These are phyloP conservation scores for Phialophora verrucosa DNA, from an alignment of 2,329 filamentous ascomycete genomes.

Conservation along the genomic window DNA sequence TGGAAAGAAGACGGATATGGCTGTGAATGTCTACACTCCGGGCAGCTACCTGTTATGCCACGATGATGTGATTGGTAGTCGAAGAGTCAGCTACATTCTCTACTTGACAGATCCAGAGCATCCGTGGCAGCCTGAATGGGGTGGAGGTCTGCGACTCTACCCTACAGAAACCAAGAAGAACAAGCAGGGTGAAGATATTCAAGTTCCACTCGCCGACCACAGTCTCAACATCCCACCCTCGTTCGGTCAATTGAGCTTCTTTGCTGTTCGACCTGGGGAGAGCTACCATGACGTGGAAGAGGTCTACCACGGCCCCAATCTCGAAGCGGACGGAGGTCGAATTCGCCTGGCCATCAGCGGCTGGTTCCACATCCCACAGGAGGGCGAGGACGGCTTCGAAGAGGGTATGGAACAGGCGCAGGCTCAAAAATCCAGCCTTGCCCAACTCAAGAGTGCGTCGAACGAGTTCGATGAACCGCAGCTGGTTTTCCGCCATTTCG, in stretches of 20 bases:
- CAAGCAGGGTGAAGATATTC: slow-evolving; percentile 74
- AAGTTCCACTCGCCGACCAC: slow-evolving; percentile 78
- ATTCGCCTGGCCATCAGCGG: slow-evolving; percentile 97
- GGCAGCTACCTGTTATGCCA: slow-evolving; percentile 95
- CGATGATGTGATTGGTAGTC: slow-evolving; percentile 97
- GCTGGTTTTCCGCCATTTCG: slow-evolving; percentile 59
- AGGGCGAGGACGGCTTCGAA: slow-evolving; percentile 90
- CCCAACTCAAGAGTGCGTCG: slow-evolving; percentile 82
- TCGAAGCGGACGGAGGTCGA: slow-evolving; percentile 63
- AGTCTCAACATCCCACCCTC: slow-evolving; percentile 86
- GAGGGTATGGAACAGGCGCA: slow-evolving; percentile 86
- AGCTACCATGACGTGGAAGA: slow-evolving; percentile 99
- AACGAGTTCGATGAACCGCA: slow-evolving; percentile 87
- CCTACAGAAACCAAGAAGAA: slow-evolving; percentile 71
- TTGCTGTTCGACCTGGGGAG: slow-evolving; percentile 96
- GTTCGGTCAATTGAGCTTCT: slow-evolving; percentile 98
- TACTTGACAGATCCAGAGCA: slow-evolving; percentile 92
- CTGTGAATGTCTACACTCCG: slow-evolving; percentile 97
- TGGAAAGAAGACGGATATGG: slow-evolving; percentile 96
- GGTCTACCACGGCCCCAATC: slow-evolving; percentile 74
- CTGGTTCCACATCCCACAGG: slow-evolving; percentile 98
- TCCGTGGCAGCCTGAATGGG: slow-evolving; percentile 90
- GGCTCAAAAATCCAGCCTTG: slow-evolving; percentile 85
- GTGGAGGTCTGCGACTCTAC: slow-evolving; percentile 87
- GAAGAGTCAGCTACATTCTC: slow-evolving; percentile 94